These are phyloP conservation scores for Pelargonium fulgidum DNA, from an alignment of 441 rosid genomes.

Conservation along the genomic window DNA sequence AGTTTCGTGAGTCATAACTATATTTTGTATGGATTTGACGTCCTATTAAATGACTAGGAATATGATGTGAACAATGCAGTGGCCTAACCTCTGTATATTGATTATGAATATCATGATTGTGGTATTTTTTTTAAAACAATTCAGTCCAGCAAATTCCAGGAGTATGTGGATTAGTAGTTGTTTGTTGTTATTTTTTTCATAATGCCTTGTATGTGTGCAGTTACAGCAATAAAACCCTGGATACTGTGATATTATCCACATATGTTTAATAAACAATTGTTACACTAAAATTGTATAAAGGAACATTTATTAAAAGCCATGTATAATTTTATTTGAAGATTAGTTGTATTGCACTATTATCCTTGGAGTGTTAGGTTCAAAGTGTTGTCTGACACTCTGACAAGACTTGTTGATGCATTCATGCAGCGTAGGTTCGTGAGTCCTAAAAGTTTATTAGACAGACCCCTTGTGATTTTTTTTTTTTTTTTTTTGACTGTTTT, in stretches of 20 bases:
- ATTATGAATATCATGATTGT: background rate
- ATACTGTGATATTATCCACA: background rate
- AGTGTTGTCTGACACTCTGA: background rate
- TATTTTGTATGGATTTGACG: background rate
- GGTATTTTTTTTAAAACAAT: background rate
- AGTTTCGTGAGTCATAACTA: slow-evolving; percentile 1
- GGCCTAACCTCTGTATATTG: background rate
- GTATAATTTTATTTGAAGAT: too few species aligned
- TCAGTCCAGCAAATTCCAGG: too few species aligned
- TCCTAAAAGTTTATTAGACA: background rate
- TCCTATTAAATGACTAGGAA: background rate
- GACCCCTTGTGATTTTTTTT: background rate
- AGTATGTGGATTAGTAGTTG: background rate
- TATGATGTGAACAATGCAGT: too few species aligned
- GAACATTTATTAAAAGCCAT: too few species aligned
- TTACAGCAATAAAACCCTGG: background rate
- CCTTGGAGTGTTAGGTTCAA: background rate
- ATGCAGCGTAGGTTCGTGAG: background rate
- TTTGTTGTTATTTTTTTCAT: background rate
- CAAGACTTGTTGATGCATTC: background rate
- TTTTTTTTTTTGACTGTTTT: too few species aligned
- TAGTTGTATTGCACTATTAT: background rate
- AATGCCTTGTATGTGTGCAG: background rate
- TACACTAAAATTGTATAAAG: too few species aligned
- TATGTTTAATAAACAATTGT: background rate